Evolutionary conservation across 106 monocot species (phyloP).

Genomic region (Dioscorea alata): DNA sequence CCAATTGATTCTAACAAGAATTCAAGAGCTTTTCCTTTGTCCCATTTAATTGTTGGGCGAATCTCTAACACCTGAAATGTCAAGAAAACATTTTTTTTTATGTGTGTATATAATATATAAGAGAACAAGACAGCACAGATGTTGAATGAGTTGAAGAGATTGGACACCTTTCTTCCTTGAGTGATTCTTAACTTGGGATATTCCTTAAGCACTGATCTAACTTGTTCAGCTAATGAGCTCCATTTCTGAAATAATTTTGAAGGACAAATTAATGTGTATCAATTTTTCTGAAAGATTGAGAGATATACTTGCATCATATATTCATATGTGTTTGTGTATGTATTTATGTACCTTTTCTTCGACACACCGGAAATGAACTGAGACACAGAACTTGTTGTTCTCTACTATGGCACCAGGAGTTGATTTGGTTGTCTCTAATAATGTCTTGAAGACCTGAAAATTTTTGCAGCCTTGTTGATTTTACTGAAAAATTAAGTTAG

Average conservation of each 20-base stretch:
- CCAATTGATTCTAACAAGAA: slow-evolving; percentile 61
- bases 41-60: slow-evolving; percentile 65
- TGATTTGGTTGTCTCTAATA: slow-evolving; percentile 23
- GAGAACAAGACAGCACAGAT: too few relatives aligned
- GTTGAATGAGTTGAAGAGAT: too few relatives aligned
- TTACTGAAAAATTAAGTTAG: neutral
- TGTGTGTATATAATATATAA: too few relatives aligned
- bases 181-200: slow-evolving; percentile 26
- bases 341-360: slow-evolving; percentile 26
- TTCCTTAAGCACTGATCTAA: slow-evolving; percentile 28
- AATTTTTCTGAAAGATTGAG: neutral
- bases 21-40: slow-evolving; percentile 74
- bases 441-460: slow-evolving; percentile 20
- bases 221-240: slow-evolving; percentile 34
- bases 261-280: neutral
- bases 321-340: neutral
- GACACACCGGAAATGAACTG: slow-evolving; percentile 43
- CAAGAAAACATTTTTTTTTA: too few relatives aligned
- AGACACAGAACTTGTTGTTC: slow-evolving; percentile 46
- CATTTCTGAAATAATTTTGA: slow-evolving; percentile 22
- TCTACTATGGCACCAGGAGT: slow-evolving; percentile 34
- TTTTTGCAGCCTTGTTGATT: neutral
- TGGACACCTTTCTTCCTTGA: slow-evolving; percentile 45
- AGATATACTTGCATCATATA: neutral
- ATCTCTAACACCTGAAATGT: slow-evolving; percentile 28